Conservation (phyloP, 352 stramenopile species). For the Blastocystis hominis region DNA sequence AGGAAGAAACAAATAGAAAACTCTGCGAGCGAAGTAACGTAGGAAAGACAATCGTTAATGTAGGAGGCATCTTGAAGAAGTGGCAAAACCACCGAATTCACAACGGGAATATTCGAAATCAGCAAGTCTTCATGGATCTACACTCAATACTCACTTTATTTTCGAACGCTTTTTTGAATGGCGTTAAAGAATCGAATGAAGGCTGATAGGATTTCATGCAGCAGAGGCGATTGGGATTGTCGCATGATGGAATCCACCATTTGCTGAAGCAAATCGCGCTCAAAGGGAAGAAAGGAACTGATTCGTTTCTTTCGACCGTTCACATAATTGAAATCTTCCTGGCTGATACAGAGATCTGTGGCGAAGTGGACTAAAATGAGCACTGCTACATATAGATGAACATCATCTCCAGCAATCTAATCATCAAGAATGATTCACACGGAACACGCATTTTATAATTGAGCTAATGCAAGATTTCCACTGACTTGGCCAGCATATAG, state of each 20-base stretch:
- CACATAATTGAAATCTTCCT: slow-evolving; percentile 23
- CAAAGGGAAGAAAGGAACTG: neutral
- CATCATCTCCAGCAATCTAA: neutral
- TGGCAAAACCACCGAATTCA: slow-evolving; percentile 16
- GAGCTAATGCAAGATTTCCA: slow-evolving; percentile 23
- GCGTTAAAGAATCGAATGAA: slow-evolving; percentile 4
- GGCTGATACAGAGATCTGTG: neutral
- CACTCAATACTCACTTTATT: neutral
- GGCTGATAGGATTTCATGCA: neutral
- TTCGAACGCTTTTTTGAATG: neutral
- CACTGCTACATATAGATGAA: slow-evolving; percentile 1
- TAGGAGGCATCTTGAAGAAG: neutral
- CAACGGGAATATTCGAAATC: neutral
- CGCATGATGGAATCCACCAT: neutral
- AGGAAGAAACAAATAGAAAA: neutral
- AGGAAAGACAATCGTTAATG: neutral
- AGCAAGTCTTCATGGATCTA: slow-evolving; percentile 41
- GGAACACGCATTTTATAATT: neutral
- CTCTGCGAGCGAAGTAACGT: neutral
- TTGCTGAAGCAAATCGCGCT: neutral
- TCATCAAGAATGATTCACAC: neutral
- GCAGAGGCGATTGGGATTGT: neutral
- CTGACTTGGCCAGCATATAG: slow-evolving; percentile 35
- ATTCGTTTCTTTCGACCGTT: slow-evolving; percentile 9
- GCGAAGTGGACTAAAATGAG: slow-evolving; percentile 11